These are phyloP conservation scores for Coemansia sp. DNA, from an alignment of 192 early-diverging fungal species.

Conservation along the genomic window DNA sequence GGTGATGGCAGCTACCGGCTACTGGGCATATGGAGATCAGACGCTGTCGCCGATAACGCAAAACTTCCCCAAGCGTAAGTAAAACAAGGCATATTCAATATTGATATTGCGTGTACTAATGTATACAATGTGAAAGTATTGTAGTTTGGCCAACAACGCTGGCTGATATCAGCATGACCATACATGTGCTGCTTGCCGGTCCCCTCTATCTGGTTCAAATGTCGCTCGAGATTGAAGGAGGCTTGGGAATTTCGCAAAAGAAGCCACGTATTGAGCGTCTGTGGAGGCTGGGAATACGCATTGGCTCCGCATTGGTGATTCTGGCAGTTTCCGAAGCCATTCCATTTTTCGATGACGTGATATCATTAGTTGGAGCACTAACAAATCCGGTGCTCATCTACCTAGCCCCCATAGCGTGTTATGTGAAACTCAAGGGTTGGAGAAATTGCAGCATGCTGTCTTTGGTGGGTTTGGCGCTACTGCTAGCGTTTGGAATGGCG, in stretches of 20 bases:
- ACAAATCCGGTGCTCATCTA: slow-evolving; percentile 71
- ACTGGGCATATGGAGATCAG: slow-evolving; percentile 65
- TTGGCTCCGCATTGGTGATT: slow-evolving; percentile 55
- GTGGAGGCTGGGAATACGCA: slow-evolving; percentile 56
- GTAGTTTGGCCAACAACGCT: slow-evolving; percentile 59
- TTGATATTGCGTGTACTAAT: background rate
- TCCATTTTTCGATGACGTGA: slow-evolving; percentile 73
- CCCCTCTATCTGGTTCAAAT: slow-evolving; percentile 72
- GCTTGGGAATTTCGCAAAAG: slow-evolving; percentile 58
- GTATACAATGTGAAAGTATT: background rate
- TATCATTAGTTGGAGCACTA: slow-evolving; percentile 71
- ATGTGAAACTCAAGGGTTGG: slow-evolving; percentile 66
- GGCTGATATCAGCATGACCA: slow-evolving; percentile 66
- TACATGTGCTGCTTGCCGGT: slow-evolving; percentile 73
- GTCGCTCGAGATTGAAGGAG: slow-evolving; percentile 55
- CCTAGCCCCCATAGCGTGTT: slow-evolving; percentile 71
- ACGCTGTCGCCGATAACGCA: slow-evolving; percentile 64
- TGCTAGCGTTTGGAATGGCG: slow-evolving; percentile 57
- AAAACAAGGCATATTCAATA: background rate
- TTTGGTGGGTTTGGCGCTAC: slow-evolving; percentile 22
- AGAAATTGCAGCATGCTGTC: slow-evolving; percentile 33
- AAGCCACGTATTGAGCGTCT: slow-evolving; percentile 50
- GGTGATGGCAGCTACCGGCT: slow-evolving; percentile 65
- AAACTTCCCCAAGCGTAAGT: slow-evolving; percentile 62
- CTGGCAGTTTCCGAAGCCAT: slow-evolving; percentile 62